These are phyloP conservation scores for Chlorella sp. DNA, from an alignment of 139 green algal species.

Conservation along the genomic window DNA sequence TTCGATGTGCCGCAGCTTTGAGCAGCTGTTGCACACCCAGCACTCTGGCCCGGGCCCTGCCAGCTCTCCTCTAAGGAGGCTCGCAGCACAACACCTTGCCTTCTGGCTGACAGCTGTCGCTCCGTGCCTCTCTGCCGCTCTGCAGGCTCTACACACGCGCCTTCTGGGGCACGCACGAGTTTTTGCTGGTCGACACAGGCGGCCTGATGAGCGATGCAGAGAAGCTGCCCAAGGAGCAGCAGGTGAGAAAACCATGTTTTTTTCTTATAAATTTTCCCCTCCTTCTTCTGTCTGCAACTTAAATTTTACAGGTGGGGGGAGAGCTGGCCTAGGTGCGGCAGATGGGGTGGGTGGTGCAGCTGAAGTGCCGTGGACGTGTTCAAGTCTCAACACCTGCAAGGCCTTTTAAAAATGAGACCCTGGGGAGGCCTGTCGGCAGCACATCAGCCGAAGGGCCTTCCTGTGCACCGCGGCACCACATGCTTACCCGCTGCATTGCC, in stretches of 20 bases:
- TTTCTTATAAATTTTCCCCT: neutral
- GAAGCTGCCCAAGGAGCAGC: slow-evolving; percentile 68
- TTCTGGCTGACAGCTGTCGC: neutral
- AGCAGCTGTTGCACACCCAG: neutral
- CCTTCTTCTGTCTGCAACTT: too few relatives aligned
- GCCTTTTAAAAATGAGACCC: too few relatives aligned
- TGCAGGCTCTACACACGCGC: slow-evolving; percentile 89
- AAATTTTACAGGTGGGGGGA: too few relatives aligned
- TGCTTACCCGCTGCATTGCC: too few relatives aligned
- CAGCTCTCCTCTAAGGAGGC: neutral
- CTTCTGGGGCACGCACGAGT: slow-evolving; percentile 90
- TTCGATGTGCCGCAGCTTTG: neutral
- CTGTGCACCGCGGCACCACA: too few relatives aligned
- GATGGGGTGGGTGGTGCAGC: too few relatives aligned
- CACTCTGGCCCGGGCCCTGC: too few relatives aligned
- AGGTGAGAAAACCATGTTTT: neutral
- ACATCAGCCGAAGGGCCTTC: too few relatives aligned
- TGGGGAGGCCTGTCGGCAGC: too few relatives aligned
- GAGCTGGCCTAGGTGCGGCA: too few relatives aligned
- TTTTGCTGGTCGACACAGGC: slow-evolving; percentile 97
- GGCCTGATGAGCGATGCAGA: slow-evolving; percentile 85
- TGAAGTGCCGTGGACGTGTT: too few relatives aligned
- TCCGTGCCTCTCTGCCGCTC: neutral
- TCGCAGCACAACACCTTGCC: neutral
- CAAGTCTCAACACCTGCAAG: too few relatives aligned